Conservation (phyloP, 768 basidiomycete genomes). For the Tephrocybe sp. region DNA sequence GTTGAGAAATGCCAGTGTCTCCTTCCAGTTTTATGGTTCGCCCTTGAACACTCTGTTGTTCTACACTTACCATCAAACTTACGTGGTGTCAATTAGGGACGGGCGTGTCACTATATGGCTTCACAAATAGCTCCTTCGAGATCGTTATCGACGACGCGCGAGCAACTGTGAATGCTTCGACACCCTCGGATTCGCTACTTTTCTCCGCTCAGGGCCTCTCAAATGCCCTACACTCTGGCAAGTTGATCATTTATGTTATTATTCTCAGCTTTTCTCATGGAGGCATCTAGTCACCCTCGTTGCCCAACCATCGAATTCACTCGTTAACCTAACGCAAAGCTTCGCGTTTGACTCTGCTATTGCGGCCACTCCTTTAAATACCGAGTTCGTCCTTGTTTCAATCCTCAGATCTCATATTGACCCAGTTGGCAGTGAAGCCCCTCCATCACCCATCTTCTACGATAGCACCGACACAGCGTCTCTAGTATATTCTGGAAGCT, state of each 20-base stretch:
- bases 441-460: constrained; percentile 17
- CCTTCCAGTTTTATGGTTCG: constrained; percentile 19
- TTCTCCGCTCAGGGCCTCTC: constrained; percentile 14
- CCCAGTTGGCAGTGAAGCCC: constrained; percentile 10
- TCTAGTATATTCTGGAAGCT: constrained; percentile 14
- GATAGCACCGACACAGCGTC: constrained; percentile 14
- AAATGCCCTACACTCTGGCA: constrained; percentile 14
- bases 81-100: too few species aligned
- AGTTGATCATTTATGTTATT: neutral
- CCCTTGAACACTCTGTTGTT: too few species aligned
- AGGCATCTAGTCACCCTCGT: constrained; percentile 15
- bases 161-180: neutral
- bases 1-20: constrained; percentile 11
- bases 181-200: constrained; percentile 7
- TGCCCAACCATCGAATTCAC: constrained; percentile 11
- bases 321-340: constrained; percentile 6
- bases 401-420: neutral
- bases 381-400: constrained; percentile 6
- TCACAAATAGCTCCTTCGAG: constrained; percentile 15
- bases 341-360: constrained; percentile 14
- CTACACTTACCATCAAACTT: too few species aligned
- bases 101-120: constrained; percentile 12
- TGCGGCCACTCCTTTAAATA: constrained; percentile 9
- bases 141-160: constrained; percentile 15
- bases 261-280: neutral